Conservation (phyloP, 176 grass and related monocot genomes). For the Oryza rufipogon region DNA sequence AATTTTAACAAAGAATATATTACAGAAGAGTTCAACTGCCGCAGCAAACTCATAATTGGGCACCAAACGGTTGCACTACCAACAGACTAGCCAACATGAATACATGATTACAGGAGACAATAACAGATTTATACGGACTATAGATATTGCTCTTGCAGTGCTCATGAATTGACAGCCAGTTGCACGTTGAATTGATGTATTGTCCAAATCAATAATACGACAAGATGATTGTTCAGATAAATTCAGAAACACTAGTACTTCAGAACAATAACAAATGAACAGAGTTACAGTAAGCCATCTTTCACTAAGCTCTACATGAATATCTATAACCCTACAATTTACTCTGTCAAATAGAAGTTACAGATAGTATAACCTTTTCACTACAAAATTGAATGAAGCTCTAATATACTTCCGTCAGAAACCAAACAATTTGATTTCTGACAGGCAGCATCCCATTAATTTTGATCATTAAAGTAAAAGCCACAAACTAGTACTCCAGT, state of each 20-base stretch:
- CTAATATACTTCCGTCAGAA: not conserved
- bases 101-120: slow-evolving; percentile 34
- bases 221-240: not conserved
- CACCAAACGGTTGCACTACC: not conserved
- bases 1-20: slow-evolving; percentile 33
- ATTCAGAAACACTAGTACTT: not conserved
- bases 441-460: not conserved
- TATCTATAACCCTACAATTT: not conserved
- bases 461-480: slow-evolving; percentile 1
- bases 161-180: slow-evolving; percentile 28
- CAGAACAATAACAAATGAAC: not conserved
- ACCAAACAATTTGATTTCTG: not conserved
- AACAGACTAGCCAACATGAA: slow-evolving; percentile 25
- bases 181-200: not conserved
- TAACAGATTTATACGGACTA: slow-evolving; percentile 21
- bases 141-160: slow-evolving; percentile 25
- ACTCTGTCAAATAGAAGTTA: not conserved
- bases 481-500: not conserved
- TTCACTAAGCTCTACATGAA: not conserved
- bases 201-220: slow-evolving; percentile 8
- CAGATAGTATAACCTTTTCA: not conserved
- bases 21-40: slow-evolving; percentile 29
- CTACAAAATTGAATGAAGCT: slow-evolving; percentile 10
- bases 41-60: slow-evolving; percentile 35
- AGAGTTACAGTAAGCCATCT: not conserved